Base-by-base conservation (phyloP, 1,284 basidiomycete genomes). In the Papiliotrema terrestris region DNA sequence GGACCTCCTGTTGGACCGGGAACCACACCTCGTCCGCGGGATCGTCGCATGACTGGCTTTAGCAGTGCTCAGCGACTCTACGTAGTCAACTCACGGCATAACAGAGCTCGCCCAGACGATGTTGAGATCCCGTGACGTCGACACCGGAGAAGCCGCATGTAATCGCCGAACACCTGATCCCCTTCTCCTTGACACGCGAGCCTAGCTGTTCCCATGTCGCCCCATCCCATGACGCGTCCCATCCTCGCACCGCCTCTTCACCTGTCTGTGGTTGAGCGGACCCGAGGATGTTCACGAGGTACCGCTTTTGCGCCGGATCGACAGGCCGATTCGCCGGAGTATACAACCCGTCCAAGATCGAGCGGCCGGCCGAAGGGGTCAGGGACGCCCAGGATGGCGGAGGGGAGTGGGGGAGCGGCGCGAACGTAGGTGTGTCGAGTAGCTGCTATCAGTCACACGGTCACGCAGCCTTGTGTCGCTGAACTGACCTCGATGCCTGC, bases 11-110 rank as follows among this genome's bases (percentile, higher is more conserved):
- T 8, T 63, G 61, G n/a, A 59, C 23, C 13, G 49, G 48, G 50
- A 67, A 67, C 65, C 65, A 67, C 2, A 55, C 42, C 19, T 62
- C 49, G 37, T 63, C 63, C 5, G 49, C 29, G 3, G 44, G 23
- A 17, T 35, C 43, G 19, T 49, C 38, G 6, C 53, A 55, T 8
- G 45, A 37, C 61, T 66, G 20, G 20, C n/a, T 38, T 26, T 19
- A 55, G 5, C 60, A 49, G 41, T 22, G 52, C 26, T 51, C 49
- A 32, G 48, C 45, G 25, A 45, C 41, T 22, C 37, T 22, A 26
- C 29, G 15, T 13, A 36, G 9, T 14, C 15, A 23, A 50, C 48
- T 3, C 8, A 50, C 38, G 32, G 17, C 13, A 9, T 26, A n/a
- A 25, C 13, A 14, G 17, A 50, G 15, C 22, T 50, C 20, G 8